These are phyloP conservation scores for Scleroderma citrinum DNA, from an alignment of 768 basidiomycete genomes.

Conservation along the genomic window DNA sequence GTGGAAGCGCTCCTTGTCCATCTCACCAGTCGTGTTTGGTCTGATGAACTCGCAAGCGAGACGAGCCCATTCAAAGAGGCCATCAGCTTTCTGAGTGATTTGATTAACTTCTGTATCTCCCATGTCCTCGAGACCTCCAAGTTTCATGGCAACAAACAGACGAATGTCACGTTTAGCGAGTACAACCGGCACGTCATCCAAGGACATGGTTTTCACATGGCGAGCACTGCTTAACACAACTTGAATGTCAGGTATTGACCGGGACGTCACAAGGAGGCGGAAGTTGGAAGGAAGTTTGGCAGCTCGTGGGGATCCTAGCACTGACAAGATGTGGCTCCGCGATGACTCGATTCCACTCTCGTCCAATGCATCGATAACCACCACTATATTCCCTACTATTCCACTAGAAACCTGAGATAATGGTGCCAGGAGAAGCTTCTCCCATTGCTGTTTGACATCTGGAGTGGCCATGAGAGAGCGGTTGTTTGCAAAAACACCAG, in stretches of 20 bases:
- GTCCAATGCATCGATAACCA: no score
- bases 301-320: conserved; percentile 7
- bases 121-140: background rate
- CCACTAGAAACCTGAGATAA: no score
- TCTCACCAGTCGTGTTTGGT: no score
- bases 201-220: no score
- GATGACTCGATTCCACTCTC: no score
- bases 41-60: conserved; percentile 1
- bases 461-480: background rate
- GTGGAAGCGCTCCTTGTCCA: background rate
- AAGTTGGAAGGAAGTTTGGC: conserved; percentile 4
- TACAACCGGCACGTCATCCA: background rate
- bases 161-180: background rate
- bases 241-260: conserved; percentile 1
- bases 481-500: background rate
- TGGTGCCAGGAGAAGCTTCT: conserved; percentile 1
- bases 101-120: background rate
- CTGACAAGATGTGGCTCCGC: conserved; percentile 3
- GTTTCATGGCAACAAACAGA: background rate
- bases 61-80: conserved; percentile 7
- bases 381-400: no score
- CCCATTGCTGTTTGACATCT: background rate
- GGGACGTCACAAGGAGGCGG: conserved; percentile 9
- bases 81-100: background rate
- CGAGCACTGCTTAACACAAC: background rate